Base-by-base conservation (phyloP, 805 yeast species). In the Yamadazyma tumulicola region DNA sequence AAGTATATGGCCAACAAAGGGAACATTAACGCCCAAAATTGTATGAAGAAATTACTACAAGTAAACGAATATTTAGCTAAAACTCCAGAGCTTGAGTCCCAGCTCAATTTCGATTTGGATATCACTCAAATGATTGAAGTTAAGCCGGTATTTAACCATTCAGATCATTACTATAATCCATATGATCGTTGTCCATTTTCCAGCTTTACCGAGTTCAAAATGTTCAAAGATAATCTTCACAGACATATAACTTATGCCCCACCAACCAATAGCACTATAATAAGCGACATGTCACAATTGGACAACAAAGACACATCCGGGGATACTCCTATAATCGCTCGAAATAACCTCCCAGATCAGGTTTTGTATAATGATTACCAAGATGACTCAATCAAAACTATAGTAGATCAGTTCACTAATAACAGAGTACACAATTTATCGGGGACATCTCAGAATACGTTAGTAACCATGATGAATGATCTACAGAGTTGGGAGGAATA, bases 1-100 rank as follows among this genome's bases (percentile, higher is more conserved):
- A 52, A 51, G 26, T 47, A 38, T 37, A 61, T 66, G 69, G 65
- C 64, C 1, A 46, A 43, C 10, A 46, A 45, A 38, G 51, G 56
- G 22, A 66, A 66, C 39, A 52, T 61, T 28, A 63, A 60, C 39
- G 70, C 70, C 6, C 43, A 45, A 18, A 55, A 52, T 30, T 48
- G 54, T 29, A 38, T 63, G 39, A 41, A 49, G 32, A 60, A 57
- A 33, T 52, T 64, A 38, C 34, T 34, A n/a, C 49, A 49, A 10
- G 54, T 61, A 19, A 54, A 52, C 25, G 48, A 44, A 10, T 44
- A 32, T 28, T 39, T 61, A 23, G 35, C 33, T 8, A 35, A 42
- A n/a, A 46, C 53, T 20, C 56, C 61, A 2, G 62, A 55, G 28
- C 34, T 59, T 6, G 30, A 38, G 6, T 40, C 50, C 18, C 21